Percentiles rank a stretch among this genome's conserved stretches.
These are phyloP conservation scores for grape (Vitis vinifera) DNA, from an alignment of 164 flowering plant genomes.

Conservation along the genomic window ASM3070453v1 NC_081818.1:20951001-20951500, in stretches of 20 bases:
- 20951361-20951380: background rate
- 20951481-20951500: slow-evolving; percentile 15
- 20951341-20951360: background rate
- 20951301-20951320: background rate
- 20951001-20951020: slow-evolving; percentile 10
- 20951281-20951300: slow-evolving; percentile 7
- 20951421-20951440: slow-evolving; percentile 11
- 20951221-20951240: slow-evolving; percentile 15
- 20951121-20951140: background rate
- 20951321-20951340: slow-evolving; percentile 11
- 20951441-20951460: slow-evolving; percentile 13
- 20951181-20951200: background rate
- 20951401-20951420: background rate
- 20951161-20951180: background rate
- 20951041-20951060: slow-evolving; percentile 8
- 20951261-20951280: slow-evolving; percentile 7
- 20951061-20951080: slow-evolving; percentile 7
- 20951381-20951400: background rate
- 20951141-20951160: slow-evolving; percentile 5
- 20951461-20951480: slow-evolving; percentile 13
- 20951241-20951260: slow-evolving; percentile 11
- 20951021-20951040: slow-evolving; percentile 5
- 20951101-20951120: slow-evolving; percentile 16
- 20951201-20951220: background rate
- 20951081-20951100: slow-evolving; percentile 7